phyloP scores from a whole-genome alignment of 352 stramenopile genomes.

The Pythium graminicola region DNA sequence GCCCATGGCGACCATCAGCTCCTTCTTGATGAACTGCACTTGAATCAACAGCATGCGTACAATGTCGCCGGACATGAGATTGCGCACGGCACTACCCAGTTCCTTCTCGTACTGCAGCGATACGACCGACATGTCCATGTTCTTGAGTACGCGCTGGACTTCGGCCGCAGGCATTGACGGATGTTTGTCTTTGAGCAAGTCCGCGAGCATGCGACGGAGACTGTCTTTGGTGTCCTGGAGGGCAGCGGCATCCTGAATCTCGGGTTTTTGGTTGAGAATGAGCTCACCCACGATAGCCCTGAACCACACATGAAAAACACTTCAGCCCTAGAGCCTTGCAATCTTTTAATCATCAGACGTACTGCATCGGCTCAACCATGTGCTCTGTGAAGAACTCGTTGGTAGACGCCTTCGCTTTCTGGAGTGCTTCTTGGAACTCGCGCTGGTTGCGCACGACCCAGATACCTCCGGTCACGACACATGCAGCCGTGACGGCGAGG shows the following conservation, averaged over 20 bases:
- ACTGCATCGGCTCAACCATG: slow-evolving; percentile 71
- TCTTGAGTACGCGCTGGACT: slow-evolving; percentile 22
- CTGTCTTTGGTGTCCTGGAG: slow-evolving; percentile 75
- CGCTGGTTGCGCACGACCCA: slow-evolving; percentile 65
- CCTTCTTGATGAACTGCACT: slow-evolving; percentile 87
- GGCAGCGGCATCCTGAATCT: slow-evolving; percentile 75
- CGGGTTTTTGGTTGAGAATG: slow-evolving; percentile 76
- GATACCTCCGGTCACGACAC: slow-evolving; percentile 43
- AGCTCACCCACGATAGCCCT: slow-evolving; percentile 73
- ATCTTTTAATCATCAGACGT: too few relatives aligned
- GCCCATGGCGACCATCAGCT: slow-evolving; percentile 83
- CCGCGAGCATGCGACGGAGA: slow-evolving; percentile 72
- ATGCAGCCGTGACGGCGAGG: slow-evolving; percentile 44
- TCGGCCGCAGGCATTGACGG: slow-evolving; percentile 34
- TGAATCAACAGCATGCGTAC: slow-evolving; percentile 85
- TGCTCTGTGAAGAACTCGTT: slow-evolving; percentile 75
- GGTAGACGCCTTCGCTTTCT: slow-evolving; percentile 32
- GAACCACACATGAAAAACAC: slow-evolving; percentile 8
- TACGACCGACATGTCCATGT: slow-evolving; percentile 44
- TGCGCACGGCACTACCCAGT: slow-evolving; percentile 53
- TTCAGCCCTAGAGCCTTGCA: too few relatives aligned
- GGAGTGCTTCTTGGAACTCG: slow-evolving; percentile 47
- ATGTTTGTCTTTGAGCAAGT: slow-evolving; percentile 75
- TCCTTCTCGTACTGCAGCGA: slow-evolving; percentile 39
- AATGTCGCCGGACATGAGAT: slow-evolving; percentile 80